These are phyloP conservation scores for Aphanomyces astaci DNA, from an alignment of 352 stramenopile genomes.

Conservation along the genomic window DNA sequence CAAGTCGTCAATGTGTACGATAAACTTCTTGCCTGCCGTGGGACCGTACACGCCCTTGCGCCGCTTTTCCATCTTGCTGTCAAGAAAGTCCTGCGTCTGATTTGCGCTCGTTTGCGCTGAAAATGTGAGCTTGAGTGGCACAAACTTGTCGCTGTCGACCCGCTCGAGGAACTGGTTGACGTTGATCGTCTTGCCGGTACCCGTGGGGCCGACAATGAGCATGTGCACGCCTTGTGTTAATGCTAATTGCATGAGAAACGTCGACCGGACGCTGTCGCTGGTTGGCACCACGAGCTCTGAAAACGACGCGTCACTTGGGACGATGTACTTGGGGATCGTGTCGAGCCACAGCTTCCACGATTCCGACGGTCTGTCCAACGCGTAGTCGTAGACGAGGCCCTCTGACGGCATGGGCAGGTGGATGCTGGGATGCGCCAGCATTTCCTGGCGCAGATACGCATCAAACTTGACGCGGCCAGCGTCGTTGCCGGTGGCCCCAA, in stretches of 20 bases:
- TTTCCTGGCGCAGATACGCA: conserved; percentile 76
- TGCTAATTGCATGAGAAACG: conserved; percentile 85
- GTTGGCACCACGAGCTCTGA: conserved; percentile 91
- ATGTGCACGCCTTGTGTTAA: conserved; percentile 80
- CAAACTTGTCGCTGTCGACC: conserved; percentile 82
- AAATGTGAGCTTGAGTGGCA: conserved; percentile 89
- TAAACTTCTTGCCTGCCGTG: conserved; percentile 83
- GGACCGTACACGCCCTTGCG: conserved; percentile 90
- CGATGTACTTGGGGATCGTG: conserved; percentile 72
- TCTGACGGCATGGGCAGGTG: conserved; percentile 47
- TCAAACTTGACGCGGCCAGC: conserved; percentile 79
- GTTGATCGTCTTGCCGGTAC: conserved; percentile 93
- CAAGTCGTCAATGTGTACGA: conserved; percentile 92
- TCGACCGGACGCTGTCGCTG: conserved; percentile 88
- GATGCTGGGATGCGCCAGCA: conserved; percentile 43
- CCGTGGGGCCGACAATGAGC: conserved; percentile 90
- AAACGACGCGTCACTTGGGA: conserved; percentile 74
- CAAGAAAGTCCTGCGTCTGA: conserved; percentile 91
- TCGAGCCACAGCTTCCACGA: conserved; percentile 88
- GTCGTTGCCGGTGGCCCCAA: conserved; percentile 86
- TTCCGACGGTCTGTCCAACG: conserved; percentile 72
- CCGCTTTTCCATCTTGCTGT: conserved; percentile 90
- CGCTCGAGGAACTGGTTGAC: conserved; percentile 88
- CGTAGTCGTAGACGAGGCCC: conserved; percentile 87
- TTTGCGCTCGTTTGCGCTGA: conserved; percentile 89